Evolutionary conservation across 2,329 filamentous ascomycete species (phyloP), one percentile per base, ranked within the genome.

Genomic region (Pseudocercospora fijiensis): DNA sequence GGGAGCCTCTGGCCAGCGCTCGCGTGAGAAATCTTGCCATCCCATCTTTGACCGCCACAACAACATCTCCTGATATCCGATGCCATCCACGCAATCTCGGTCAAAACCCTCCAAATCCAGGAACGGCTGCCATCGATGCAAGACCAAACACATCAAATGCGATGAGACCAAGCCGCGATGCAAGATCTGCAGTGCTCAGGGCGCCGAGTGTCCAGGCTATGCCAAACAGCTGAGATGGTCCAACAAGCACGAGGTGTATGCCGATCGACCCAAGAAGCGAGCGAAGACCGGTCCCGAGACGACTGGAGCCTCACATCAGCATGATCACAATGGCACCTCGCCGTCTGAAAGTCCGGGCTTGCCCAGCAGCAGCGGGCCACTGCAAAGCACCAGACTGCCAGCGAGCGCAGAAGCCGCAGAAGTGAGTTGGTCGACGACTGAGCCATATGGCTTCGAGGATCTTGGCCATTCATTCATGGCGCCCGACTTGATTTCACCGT

Each of bases 161-260:
- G 79, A 81, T 61, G 79, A 81, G 66, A 78, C 76, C 11, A 75
- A 76, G 53, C 58, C 58, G 5, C 33, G 71, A 7, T 82, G 80
- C 66, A 70, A 76, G 30, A 79, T 80, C 62, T 82, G 80, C 70
- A 74, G 75, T 57, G 78, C 77, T 58, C 75, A 78, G 27, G 77
- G 78, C 30, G 73, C 77, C n/a, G 64, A 74, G 26, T 82, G 80
- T 64, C 80, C 80, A 30, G 80, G 80, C 5, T 82, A 81, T 57
- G 77, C 77, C 67, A 79, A 80, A 70, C 78, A 77, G 57, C 69
- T 82, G 51, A 79, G 80, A 57, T 82, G 80, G 80, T 81, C 78
- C 9, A 79, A 78, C 53, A 82, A 82, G 67, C 80, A 82, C 70
- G 80, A 82, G 68, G 75, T 80, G n/a, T 76, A 78, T 58, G 75